Conservation (phyloP, 768 basidiomycete species). For the Agrocybe pediades region DNA sequence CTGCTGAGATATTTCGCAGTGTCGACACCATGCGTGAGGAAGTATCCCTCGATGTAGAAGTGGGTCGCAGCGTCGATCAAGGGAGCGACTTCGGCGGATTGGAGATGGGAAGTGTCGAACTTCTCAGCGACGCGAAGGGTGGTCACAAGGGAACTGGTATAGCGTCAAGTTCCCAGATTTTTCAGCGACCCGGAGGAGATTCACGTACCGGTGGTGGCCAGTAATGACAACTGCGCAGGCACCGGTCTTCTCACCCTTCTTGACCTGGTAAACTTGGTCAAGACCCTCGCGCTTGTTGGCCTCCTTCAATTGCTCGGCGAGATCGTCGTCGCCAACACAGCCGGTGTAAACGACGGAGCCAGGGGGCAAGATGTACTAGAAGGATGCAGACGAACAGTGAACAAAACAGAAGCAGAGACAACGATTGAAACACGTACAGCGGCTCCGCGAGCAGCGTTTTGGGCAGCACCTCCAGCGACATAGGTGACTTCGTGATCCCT, state of each 20-base stretch:
- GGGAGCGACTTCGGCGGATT: conserved; percentile 71
- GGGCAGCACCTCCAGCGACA: conserved; percentile 96
- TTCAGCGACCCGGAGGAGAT: neutral
- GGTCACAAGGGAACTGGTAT: conserved; percentile 83
- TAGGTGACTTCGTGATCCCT: conserved; percentile 78
- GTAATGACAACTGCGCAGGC: conserved; percentile 97
- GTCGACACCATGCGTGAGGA: conserved; percentile 90
- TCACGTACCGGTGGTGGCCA: conserved; percentile 79
- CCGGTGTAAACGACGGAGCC: conserved; percentile 92
- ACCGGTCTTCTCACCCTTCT: conserved; percentile 86
- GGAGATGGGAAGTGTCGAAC: conserved; percentile 81
- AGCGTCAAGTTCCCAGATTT: neutral
- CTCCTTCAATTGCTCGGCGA: conserved; percentile 83
- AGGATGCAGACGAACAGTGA: conserved; percentile 11
- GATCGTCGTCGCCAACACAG: conserved; percentile 90
- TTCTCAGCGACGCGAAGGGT: conserved; percentile 89
- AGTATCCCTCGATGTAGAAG: conserved; percentile 96
- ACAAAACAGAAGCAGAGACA: neutral
- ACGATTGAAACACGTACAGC: conserved; percentile 60
- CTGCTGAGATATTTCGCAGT: conserved; percentile 74
- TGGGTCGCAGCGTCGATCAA: conserved; percentile 79
- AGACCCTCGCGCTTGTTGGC: conserved; percentile 95
- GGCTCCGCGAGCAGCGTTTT: conserved; percentile 95
- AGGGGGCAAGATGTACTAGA: conserved; percentile 87
- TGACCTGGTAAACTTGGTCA: conserved; percentile 85